Evolutionary conservation across 2,329 filamentous ascomycete species (phyloP).

Genomic region (Saccharata proteae): DNA sequence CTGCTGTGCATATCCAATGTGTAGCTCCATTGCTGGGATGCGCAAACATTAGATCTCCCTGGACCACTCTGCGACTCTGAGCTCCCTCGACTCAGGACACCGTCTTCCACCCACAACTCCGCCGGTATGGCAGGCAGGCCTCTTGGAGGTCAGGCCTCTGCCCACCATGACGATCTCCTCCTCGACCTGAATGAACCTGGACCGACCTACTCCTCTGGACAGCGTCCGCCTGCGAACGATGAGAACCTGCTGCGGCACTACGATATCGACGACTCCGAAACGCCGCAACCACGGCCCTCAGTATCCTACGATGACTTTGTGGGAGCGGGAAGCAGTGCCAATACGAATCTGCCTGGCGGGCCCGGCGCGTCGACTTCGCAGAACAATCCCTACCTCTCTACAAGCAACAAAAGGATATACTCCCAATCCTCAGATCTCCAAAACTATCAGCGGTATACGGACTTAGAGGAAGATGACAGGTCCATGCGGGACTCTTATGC

Average conservation of each 20-base stretch:
- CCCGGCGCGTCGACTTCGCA: conserved; percentile 27
- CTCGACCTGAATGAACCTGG: conserved; percentile 63
- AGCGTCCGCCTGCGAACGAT: conserved; percentile 67
- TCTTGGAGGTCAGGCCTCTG: conserved; percentile 36
- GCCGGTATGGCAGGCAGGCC: conserved; percentile 42
- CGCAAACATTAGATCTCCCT: too few relatives aligned
- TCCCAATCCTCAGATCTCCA: conserved; percentile 71
- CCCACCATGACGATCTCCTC: conserved; percentile 41
- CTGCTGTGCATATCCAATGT: too few relatives aligned
- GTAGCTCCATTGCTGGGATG: too few relatives aligned
- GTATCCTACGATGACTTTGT: conserved; percentile 94
- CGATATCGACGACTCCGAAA: conserved; percentile 54
- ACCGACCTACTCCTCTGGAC: conserved; percentile 61
- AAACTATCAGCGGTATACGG: conserved; percentile 88
- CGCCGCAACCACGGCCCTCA: conserved; percentile 60
- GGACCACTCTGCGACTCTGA: too few relatives aligned
- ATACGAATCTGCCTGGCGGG: conserved; percentile 31
- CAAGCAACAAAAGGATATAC: conserved; percentile 34
- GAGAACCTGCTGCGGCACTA: conserved; percentile 68
- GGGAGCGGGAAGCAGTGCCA: conserved; percentile 45
- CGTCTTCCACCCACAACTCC: conserved; percentile 7
- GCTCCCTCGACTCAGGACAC: not conserved
- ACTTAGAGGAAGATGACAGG: conserved; percentile 75
- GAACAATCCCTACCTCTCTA: conserved; percentile 21
- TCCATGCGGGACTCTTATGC: conserved; percentile 68